A percentile compares a stretch with the other conserved stretches of the same genome.
These are phyloP conservation scores for Pseudopithomyces maydicus DNA, from an alignment of 2,329 filamentous ascomycete species.

Conservation along the genomic window DNA sequence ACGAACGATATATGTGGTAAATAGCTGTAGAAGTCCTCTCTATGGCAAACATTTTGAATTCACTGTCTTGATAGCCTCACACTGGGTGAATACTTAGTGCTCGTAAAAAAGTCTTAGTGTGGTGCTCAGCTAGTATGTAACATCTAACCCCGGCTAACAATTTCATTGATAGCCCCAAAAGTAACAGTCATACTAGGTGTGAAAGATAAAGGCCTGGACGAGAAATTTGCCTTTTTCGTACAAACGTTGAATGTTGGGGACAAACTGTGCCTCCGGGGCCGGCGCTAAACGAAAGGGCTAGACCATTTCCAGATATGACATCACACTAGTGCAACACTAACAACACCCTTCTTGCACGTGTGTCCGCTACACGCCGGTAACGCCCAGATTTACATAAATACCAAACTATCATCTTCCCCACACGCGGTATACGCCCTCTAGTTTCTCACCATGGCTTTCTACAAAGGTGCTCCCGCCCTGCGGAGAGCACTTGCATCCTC, in stretches of 20 bases:
- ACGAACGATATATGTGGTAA: too few relatives aligned
- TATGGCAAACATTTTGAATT: too few relatives aligned
- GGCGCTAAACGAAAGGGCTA: background rate
- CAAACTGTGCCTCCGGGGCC: background rate
- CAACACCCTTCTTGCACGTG: background rate
- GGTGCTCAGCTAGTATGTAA: too few relatives aligned
- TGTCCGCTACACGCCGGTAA: background rate
- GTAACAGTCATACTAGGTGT: background rate
- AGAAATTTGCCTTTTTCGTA: background rate
- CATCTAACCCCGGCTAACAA: too few relatives aligned
- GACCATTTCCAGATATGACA: slow-evolving; percentile 4
- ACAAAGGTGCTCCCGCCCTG: slow-evolving; percentile 1
- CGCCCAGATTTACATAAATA: slow-evolving; percentile 5
- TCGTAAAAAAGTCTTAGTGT: too few relatives aligned
- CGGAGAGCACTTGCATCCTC: background rate
- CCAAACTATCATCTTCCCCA: background rate
- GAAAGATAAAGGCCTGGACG: background rate
- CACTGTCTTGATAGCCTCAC: too few relatives aligned
- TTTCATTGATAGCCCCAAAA: background rate
- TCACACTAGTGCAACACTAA: slow-evolving; percentile 5
- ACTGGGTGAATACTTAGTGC: too few relatives aligned
- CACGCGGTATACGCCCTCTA: slow-evolving; percentile 1
- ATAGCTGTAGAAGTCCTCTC: too few relatives aligned
- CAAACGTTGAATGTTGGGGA: background rate
- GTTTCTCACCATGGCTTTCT: background rate